Evolutionary conservation across 108 stramenopile species (phyloP).

Genomic region (Cylindrotheca closterium): DNA sequence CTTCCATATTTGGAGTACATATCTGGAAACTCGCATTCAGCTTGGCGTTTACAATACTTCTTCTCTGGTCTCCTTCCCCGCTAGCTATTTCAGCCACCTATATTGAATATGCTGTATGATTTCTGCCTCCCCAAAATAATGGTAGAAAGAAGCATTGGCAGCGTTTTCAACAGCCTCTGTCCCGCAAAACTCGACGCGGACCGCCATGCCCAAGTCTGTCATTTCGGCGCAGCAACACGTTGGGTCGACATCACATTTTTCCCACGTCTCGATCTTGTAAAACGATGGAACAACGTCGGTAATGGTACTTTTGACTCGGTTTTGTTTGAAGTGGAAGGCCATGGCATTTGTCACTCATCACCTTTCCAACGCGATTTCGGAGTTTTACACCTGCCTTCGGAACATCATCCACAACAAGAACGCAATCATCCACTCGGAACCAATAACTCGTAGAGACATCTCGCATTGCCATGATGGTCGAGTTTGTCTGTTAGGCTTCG

Average conservation of each 20-base stretch:
- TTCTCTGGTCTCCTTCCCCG: too few relatives aligned
- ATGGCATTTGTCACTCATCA: too few relatives aligned
- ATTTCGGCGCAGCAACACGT: constrained; percentile 86
- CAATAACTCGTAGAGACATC: constrained; percentile 56
- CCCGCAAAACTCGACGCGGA: constrained; percentile 52
- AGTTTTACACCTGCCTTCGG: constrained; percentile 36
- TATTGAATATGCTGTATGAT: too few relatives aligned
- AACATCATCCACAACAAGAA: constrained; percentile 54
- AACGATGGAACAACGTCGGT: too few relatives aligned
- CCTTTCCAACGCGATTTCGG: constrained; percentile 43
- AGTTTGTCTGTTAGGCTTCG: too few relatives aligned
- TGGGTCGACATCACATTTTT: constrained; percentile 85
- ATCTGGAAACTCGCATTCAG: too few relatives aligned
- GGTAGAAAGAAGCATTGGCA: constrained; percentile 26
- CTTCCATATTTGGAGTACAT: too few relatives aligned
- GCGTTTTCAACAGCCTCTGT: constrained; percentile 8
- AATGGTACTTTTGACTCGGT: too few relatives aligned
- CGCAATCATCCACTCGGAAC: constrained; percentile 60
- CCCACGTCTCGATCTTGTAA: constrained; percentile 86
- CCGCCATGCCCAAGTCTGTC: constrained; percentile 59
- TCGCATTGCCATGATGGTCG: constrained; percentile 44
- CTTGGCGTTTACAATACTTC: too few relatives aligned
- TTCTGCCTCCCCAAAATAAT: constrained; percentile 76
- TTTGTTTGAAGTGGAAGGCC: too few relatives aligned
- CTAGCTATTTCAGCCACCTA: too few relatives aligned